Evolutionary conservation across 2,329 filamentous ascomycete genomes (phyloP).

Genomic region (Fusarium nisikadoi): DNA sequence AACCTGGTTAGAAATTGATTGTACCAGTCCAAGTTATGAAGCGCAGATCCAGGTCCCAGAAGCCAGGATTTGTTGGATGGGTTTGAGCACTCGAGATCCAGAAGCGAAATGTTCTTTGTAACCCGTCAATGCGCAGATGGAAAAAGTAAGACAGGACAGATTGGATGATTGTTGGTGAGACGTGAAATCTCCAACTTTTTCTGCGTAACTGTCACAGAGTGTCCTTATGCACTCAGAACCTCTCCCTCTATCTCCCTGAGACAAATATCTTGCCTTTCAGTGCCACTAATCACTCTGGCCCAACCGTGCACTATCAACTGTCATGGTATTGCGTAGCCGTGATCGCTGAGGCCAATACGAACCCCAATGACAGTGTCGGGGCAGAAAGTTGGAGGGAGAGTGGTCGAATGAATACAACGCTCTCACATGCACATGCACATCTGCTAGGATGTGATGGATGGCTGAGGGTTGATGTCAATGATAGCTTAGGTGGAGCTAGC

Average conservation of each 20-base stretch:
- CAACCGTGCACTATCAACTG: slow-evolving; percentile 28
- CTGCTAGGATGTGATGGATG: slow-evolving; percentile 33
- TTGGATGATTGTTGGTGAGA: slow-evolving; percentile 27
- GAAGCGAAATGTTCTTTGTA: slow-evolving; percentile 21
- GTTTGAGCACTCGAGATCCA: slow-evolving; percentile 15
- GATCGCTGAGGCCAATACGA: slow-evolving; percentile 10
- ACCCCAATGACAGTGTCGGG: slow-evolving; percentile 4
- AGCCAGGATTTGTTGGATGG: slow-evolving; percentile 26
- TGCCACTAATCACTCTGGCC: slow-evolving; percentile 37
- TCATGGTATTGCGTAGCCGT: slow-evolving; percentile 26
- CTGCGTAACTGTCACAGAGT: slow-evolving; percentile 20
- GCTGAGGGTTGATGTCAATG: slow-evolving; percentile 31
- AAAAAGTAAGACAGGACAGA: slow-evolving; percentile 30
- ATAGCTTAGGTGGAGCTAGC: slow-evolving; percentile 37
- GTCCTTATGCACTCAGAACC: slow-evolving; percentile 21
- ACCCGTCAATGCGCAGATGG: slow-evolving; percentile 1
- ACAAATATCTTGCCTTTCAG: slow-evolving; percentile 32
- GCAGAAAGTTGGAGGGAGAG: slow-evolving; percentile 9
- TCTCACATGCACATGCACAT: slow-evolving; percentile 27
- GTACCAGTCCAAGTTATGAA: slow-evolving; percentile 28
- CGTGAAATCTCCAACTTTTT: slow-evolving; percentile 18
- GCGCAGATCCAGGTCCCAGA: slow-evolving; percentile 28
- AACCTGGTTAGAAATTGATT: slow-evolving; percentile 26
- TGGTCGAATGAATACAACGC: slow-evolving; percentile 25
- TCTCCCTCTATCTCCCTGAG: slow-evolving; percentile 29